Base-by-base conservation (phyloP, 2,329 filamentous ascomycete species). In the Alternaria rosae region DNA sequence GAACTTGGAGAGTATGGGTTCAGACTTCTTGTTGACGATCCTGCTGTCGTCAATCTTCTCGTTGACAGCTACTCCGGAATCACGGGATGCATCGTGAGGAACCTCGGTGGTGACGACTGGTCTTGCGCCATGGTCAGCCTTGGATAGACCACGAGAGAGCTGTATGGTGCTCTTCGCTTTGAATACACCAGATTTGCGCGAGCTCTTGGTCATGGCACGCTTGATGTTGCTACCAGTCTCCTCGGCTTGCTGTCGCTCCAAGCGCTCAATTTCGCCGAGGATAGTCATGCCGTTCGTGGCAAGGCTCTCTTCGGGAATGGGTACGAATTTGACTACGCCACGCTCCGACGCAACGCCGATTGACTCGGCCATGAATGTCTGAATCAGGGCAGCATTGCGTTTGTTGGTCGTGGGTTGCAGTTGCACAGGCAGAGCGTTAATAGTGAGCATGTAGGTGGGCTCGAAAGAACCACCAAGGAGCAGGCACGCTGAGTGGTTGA, bases 371-470 rank as follows among this genome's bases (percentile, higher is more conserved):
- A 97, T 86, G 76, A 91, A 90, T n/a, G 83, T 84, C 74, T 95
- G 92, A 4, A 96, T 86, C 17, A 96, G 80, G n/a, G 86, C 85
- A 1, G 92, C 88, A 77, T 94, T 95, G 65, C 92, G 88, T 76
- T 91, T 91, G 81, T 97, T 97, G 54, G 88, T 92, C 4, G 88
- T 86, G 0, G 91, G 87, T 63, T 90, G 89, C 59, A 95, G 82
- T 66, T 92, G 86, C 11, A 84, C 84, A 1, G 91, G 85, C 10
- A 95, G 83, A 1, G 92, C 89, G 35, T 86, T 89, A 61, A 97
- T 86, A 32, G 88, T 90, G 72, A 97, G 83, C 62, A 89, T 86
- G 74, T 97, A 97, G 20, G 92, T 91, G 4, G 92, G 91, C 53
- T 93, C 90, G 66, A 92, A 91, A 6, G 88, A 89, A 35, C 89